A percentile compares a stretch with the other conserved stretches of the same genome.
phyloP scores from a whole-genome alignment of 805 yeast genomes.

The Yarrowia osloensis region DNA sequence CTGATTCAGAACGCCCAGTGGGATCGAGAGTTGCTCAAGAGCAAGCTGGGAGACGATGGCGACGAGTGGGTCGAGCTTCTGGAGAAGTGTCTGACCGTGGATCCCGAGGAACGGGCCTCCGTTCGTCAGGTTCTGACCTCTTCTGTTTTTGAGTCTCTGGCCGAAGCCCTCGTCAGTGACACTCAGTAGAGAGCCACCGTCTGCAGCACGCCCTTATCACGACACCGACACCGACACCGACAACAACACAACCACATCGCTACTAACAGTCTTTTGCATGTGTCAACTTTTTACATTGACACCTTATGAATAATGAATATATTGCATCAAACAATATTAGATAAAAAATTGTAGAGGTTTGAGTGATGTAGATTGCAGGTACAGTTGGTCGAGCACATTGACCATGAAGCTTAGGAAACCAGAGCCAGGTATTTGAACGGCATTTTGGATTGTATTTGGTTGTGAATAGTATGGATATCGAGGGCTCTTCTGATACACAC shows the following conservation, averaged over 20 bases:
- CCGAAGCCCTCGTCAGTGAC: constrained; percentile 26
- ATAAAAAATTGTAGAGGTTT: too few relatives aligned
- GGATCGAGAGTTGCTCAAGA: constrained; percentile 49
- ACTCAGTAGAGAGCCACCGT: background rate
- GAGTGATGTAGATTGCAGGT: too few relatives aligned
- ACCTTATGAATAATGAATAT: constrained; percentile 28
- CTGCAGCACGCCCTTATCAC: background rate
- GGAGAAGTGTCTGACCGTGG: constrained; percentile 33
- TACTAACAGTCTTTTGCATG: constrained; percentile 26
- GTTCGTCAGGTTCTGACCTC: constrained; percentile 32
- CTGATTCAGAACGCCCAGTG: constrained; percentile 69
- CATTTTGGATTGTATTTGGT: too few relatives aligned
- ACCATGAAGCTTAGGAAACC: too few relatives aligned
- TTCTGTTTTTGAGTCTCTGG: constrained; percentile 21
- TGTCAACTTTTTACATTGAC: constrained; percentile 3
- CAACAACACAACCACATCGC: background rate
- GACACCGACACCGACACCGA: background rate
- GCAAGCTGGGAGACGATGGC: constrained; percentile 30
- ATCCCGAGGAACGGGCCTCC: constrained; percentile 32
- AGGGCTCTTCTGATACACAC: too few relatives aligned
- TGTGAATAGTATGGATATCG: too few relatives aligned
- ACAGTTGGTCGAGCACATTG: too few relatives aligned
- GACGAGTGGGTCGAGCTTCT: constrained; percentile 32
- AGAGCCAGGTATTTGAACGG: too few relatives aligned
- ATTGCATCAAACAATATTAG: constrained; percentile 4